phyloP scores from a whole-genome alignment of 2,329 filamentous ascomycete genomes.

The Ophiosphaerella korrae region DNA sequence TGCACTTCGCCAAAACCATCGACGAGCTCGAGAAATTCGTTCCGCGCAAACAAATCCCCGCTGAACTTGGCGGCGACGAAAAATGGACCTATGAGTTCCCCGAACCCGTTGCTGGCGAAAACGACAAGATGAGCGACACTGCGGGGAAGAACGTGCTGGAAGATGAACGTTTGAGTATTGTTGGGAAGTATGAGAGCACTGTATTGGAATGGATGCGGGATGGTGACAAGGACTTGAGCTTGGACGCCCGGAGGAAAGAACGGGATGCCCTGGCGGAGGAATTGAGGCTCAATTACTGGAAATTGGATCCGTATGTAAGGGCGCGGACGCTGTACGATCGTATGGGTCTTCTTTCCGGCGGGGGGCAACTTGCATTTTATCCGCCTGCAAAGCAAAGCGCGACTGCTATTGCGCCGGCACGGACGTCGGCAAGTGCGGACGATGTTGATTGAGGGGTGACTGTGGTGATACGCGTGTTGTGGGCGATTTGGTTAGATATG shows the following conservation, averaged over 20 bases:
- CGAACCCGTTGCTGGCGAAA: slow-evolving; percentile 77
- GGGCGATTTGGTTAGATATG: too few relatives aligned
- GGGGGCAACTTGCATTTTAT: slow-evolving; percentile 76
- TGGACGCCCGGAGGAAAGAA: slow-evolving; percentile 59
- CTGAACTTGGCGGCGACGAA: slow-evolving; percentile 85
- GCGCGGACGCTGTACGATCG: slow-evolving; percentile 86
- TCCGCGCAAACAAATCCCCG: slow-evolving; percentile 70
- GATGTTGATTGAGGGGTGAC: slow-evolving; percentile 39
- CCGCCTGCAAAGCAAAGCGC: slow-evolving; percentile 40
- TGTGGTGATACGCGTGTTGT: not conserved
- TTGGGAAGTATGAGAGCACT: slow-evolving; percentile 72
- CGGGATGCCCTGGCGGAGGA: slow-evolving; percentile 66
- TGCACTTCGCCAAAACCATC: slow-evolving; percentile 86
- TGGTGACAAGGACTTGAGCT: slow-evolving; percentile 45
- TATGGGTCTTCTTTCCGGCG: slow-evolving; percentile 69
- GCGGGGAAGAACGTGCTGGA: slow-evolving; percentile 68
- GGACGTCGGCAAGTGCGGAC: slow-evolving; percentile 36
- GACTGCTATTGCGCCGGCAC: slow-evolving; percentile 8
- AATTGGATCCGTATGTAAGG: slow-evolving; percentile 82
- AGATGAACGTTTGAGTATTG: slow-evolving; percentile 66
- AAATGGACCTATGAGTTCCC: slow-evolving; percentile 82
- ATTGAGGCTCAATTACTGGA: slow-evolving; percentile 82
- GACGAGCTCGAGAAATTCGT: slow-evolving; percentile 82
- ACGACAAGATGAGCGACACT: slow-evolving; percentile 70
- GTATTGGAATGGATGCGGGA: slow-evolving; percentile 76